Base-by-base conservation (phyloP, 768 basidiomycete species). In the Goffeauzyma gilvescens region DNA sequence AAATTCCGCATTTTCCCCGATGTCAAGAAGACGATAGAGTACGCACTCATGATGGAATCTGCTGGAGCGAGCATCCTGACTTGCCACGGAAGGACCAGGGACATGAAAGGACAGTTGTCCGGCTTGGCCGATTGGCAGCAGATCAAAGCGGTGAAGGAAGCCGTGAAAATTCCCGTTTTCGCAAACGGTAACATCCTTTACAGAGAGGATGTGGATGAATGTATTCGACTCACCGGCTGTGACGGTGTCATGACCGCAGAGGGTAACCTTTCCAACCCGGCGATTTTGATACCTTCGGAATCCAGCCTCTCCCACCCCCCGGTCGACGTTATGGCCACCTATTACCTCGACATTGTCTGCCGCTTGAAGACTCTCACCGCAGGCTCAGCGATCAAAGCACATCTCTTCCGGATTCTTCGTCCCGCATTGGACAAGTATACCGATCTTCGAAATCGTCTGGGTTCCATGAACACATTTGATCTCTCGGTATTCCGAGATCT, bases 181-280 rank as follows among this genome's bases (percentile, higher is more conserved):
- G 89, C 90, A 0, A 98, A 98, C 62, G 93, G 93, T 22, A 96
- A 95, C 61, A 75, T 95, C 46, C 75, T 95, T 10, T 84, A 78
- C 60, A 72, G 79, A 32, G 71, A 75, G n/a, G 89, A 96, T 62
- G 73, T 95, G 35, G 69, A 71, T 38, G 66, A 68, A 9, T 95
- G 87, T 61, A 66, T 98, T 24, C 71, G 72, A 18, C 73, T 74
- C 37, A 98, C 93, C 0, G 84, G 86, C 12, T 79, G 76, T 5
- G 86, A 93, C 55, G 90, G 76, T 0, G 77, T 96, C 45, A 93
- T 95, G 87, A 78, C 76, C 32, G 93, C 89, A 1, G 93, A 69
- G 66, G 89, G 84, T 0, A 78, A 89, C 49, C 68, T 98, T 0
- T 93, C 93, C 60, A 95, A 98, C 55, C 79, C 83, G 0, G 76